A percentile compares a stretch with the other conserved stretches of the same genome.
These are phyloP conservation scores for Capsicum rhomboideum DNA, from an alignment of 257 asterid genomes.

Conservation along the genomic window DNA sequence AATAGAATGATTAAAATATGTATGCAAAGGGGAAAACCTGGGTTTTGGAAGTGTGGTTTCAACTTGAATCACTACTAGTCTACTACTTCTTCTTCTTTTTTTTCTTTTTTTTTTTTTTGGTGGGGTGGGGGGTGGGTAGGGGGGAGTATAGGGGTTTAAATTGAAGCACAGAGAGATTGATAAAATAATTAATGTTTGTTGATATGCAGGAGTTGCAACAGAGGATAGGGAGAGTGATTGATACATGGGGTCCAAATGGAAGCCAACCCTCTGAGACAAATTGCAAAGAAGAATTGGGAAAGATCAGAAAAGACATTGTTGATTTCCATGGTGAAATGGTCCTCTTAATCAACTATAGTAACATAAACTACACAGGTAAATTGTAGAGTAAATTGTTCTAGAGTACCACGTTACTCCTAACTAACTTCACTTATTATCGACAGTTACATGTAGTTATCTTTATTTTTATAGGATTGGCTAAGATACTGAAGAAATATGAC, in stretches of 20 bases:
- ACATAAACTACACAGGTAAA: slow-evolving; percentile 38
- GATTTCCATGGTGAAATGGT: slow-evolving; percentile 98
- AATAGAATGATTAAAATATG: too few relatives aligned
- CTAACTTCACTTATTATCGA: background rate
- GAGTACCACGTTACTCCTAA: background rate
- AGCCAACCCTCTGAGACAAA: slow-evolving; percentile 32
- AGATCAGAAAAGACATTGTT: slow-evolving; percentile 72
- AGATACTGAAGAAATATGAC: slow-evolving; percentile 83
- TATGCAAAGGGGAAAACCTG: too few relatives aligned
- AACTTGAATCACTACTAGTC: too few relatives aligned
- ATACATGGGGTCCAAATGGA: slow-evolving; percentile 37
- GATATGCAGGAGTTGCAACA: slow-evolving; percentile 64
- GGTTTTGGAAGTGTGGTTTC: too few relatives aligned
- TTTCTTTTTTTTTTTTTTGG: too few relatives aligned
- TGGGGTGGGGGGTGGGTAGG: too few relatives aligned
- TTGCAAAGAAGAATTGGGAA: slow-evolving; percentile 46
- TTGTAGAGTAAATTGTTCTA: background rate
- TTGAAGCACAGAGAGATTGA: too few relatives aligned
- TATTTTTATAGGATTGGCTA: slow-evolving; percentile 54
- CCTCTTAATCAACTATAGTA: slow-evolving; percentile 75
- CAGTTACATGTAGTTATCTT: background rate
- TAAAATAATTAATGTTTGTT: background rate
- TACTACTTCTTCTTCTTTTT: too few relatives aligned
- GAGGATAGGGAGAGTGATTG: slow-evolving; percentile 55
- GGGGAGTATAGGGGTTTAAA: too few relatives aligned